Evolutionary conservation across 805 yeast genomes (phyloP), one percentile per base, ranked within the genome.

Genomic region (Pichia kluyveri): DNA sequence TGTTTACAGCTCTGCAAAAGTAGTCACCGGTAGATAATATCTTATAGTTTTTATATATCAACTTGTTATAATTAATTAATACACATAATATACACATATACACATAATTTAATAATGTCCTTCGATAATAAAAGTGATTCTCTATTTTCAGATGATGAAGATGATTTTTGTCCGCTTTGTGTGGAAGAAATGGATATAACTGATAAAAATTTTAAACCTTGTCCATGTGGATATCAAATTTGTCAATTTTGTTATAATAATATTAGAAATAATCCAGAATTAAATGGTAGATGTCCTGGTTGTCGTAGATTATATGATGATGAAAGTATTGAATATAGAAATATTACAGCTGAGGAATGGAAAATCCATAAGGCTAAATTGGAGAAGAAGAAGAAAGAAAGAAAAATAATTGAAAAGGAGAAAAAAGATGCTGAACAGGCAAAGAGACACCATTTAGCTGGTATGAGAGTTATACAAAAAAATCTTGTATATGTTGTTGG

Each of bases 231-330:
- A 18, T 93, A 93, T 61, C 97, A 95, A 65, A 86, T 93, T 50
- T 93, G 99, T 66, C 98, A 91, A 73, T 93, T 93, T 63, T 93
- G 99, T 67, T 93, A 91, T 73, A 93, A 93, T 69, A 91, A 90
- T 65, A 93, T 93, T 59, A 78, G 96, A 54, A 93, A 88, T 55
- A 91, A 91, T 58, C 97, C 97, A 1, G 96, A 93, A 63, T 71
- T 91, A 53, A 90, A 90, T 63, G 98, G 97, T 3, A 79, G 88
- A 56, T 93, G 99, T 69, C 99, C 99, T 1, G 98, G 96, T 1
- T 93, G 99, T 67, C 85, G 99, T 62, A 74, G 99, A 52, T 77
- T 83, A 23, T 93, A 93, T 64, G 96, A 89, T 55, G 99, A 93
- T 61, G 95, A 87, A 54, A 80, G 81, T 51, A 96, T 93, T 28